Evolutionary conservation across 177 flowering plant species (phyloP).

Genomic region (Telopea speciosissima): DNA sequence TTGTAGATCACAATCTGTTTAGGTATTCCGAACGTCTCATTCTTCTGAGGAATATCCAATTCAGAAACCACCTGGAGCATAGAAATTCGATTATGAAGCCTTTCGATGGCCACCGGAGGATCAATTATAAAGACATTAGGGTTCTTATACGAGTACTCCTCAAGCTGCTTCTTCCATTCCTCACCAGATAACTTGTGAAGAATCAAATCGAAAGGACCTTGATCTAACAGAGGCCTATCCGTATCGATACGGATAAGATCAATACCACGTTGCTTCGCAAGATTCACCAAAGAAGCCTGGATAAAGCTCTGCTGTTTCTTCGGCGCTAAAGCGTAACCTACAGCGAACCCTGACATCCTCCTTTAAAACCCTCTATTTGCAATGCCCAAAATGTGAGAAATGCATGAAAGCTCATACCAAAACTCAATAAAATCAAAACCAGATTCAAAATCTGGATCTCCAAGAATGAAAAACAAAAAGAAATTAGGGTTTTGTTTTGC

Average conservation of each 20-base stretch:
- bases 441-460: conserved; percentile 5
- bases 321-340: conserved; percentile 76
- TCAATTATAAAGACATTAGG: conserved; percentile 57
- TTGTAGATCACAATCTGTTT: conserved; percentile 64
- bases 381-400: not conserved
- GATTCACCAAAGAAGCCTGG: conserved; percentile 40
- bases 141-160: conserved; percentile 29
- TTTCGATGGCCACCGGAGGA: conserved; percentile 51
- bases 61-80: conserved; percentile 81
- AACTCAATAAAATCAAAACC: conserved; percentile 2
- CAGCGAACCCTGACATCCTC: conserved; percentile 25
- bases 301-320: conserved; percentile 83
- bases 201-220: conserved; percentile 85
- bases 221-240: conserved; percentile 47
- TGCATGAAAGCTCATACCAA: conserved; percentile 13
- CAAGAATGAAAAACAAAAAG: not conserved
- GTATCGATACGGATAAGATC: conserved; percentile 60
- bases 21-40: conserved; percentile 51
- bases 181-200: conserved; percentile 70
- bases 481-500: not conserved
- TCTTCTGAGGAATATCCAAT: conserved; percentile 24
- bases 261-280: conserved; percentile 44
- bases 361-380: conserved; percentile 8
- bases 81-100: conserved; percentile 74
- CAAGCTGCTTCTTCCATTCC: conserved; percentile 59